phyloP scores from a whole-genome alignment of 345 rosid species.

The rapeseed (Brassica napus) region DNA sequence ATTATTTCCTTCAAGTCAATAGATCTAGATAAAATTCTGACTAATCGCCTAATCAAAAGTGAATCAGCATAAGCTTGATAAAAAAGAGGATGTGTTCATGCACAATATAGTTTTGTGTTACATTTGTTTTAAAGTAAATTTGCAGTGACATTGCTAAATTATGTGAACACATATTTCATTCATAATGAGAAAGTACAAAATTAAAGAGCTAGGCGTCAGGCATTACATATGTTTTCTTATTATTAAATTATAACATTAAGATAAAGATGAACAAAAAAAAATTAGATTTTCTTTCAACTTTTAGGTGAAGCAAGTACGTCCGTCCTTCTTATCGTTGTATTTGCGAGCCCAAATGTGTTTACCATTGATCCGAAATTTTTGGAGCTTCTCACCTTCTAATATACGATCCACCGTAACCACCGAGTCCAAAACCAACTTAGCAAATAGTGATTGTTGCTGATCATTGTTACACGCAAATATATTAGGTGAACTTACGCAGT shows the following conservation, averaged over 20 bases:
- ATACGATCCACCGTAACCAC: slow-evolving; percentile 27
- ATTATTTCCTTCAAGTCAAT: not conserved
- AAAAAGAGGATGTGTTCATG: not conserved
- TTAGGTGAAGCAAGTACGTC: not conserved
- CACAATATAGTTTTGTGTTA: not conserved
- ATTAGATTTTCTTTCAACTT: not conserved
- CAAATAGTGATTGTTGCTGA: slow-evolving; percentile 26
- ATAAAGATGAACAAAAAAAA: slow-evolving; percentile 2
- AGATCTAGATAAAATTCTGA: not conserved
- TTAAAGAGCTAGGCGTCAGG: not conserved
- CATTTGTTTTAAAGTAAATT: too few relatives aligned
- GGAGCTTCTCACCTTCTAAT: not conserved
- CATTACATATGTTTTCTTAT: slow-evolving; percentile 21
- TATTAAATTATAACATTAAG: not conserved
- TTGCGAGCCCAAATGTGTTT: slow-evolving; percentile 50
- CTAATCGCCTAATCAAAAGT: not conserved
- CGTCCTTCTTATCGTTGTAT: slow-evolving; percentile 5
- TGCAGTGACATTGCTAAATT: not conserved
- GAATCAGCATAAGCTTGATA: too few relatives aligned
- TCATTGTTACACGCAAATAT: not conserved
- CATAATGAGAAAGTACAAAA: not conserved
- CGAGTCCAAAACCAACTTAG: slow-evolving; percentile 28
- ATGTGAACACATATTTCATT: slow-evolving; percentile 15
- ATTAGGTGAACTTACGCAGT: not conserved
- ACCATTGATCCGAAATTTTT: slow-evolving; percentile 30